These are phyloP conservation scores for Anthoceros angustus DNA, from an alignment of 225 moss, liverwort and hornwort genomes.

Conservation along the genomic window DNA sequence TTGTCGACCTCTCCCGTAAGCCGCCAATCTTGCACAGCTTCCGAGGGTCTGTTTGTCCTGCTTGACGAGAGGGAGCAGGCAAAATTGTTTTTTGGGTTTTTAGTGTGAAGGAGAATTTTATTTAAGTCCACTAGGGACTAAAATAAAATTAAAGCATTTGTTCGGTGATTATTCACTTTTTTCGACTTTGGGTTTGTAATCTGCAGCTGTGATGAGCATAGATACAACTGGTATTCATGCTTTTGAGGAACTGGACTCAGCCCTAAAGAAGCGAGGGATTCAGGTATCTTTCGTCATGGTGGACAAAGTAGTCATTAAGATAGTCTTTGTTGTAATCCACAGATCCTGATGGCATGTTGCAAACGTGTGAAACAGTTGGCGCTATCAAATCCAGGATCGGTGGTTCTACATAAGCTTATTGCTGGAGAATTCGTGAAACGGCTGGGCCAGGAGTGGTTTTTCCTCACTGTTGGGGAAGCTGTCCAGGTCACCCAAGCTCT, in stretches of 20 bases:
- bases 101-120: not conserved
- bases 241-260: slow-evolving; percentile 29
- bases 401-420: slow-evolving; percentile 18
- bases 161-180: no score
- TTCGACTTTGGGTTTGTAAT: no score
- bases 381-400: slow-evolving; percentile 27
- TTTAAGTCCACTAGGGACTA: no score
- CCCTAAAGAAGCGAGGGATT: slow-evolving; percentile 28
- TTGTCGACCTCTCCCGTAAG: slow-evolving; percentile 37
- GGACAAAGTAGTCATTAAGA: not conserved
- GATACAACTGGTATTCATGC: slow-evolving; percentile 41
- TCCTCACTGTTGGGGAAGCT: slow-evolving; percentile 27
- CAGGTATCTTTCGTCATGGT: slow-evolving; percentile 22
- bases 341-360: not conserved
- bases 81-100: not conserved
- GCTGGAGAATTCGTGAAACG: slow-evolving; percentile 16
- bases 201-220: slow-evolving; percentile 42
- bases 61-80: not conserved
- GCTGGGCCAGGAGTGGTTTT: slow-evolving; percentile 39
- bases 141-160: no score
- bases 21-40: not conserved
- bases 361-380: slow-evolving; percentile 22
- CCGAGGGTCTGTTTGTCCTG: not conserved
- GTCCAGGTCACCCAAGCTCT: slow-evolving; percentile 7
- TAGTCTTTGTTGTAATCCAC: not conserved